These are phyloP conservation scores for Trapa bicornis DNA, from an alignment of 345 rosid species.

Conservation along the genomic window DNA sequence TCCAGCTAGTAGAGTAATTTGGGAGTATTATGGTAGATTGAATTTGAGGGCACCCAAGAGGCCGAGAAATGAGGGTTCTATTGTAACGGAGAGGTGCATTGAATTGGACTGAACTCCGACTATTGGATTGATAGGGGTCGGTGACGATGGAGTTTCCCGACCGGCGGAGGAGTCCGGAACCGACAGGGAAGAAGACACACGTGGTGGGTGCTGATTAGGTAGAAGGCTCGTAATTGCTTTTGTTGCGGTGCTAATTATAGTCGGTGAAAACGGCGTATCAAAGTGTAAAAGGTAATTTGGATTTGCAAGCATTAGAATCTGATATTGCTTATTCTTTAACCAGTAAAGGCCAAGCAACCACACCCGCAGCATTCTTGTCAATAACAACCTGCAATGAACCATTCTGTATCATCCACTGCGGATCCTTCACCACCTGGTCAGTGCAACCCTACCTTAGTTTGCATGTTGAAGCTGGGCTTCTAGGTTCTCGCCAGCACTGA, in stretches of 20 bases:
- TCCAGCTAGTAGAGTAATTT: neutral
- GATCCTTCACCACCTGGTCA: neutral
- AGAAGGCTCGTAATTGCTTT: neutral
- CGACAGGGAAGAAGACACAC: neutral
- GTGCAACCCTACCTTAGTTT: slow-evolving; percentile 15
- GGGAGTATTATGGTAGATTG: neutral
- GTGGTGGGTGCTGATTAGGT: slow-evolving; percentile 6
- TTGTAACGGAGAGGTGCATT: neutral
- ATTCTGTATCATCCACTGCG: slow-evolving; percentile 21
- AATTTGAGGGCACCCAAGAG: neutral
- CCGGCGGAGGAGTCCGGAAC: slow-evolving; percentile 7
- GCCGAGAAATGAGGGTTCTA: neutral
- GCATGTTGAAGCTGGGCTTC: slow-evolving; percentile 70
- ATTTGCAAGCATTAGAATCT: neutral
- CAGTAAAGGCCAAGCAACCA: too few species aligned
- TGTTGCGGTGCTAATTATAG: slow-evolving; percentile 3
- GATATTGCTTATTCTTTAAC: neutral
- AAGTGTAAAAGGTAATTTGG: too few species aligned
- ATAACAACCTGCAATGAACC: too few species aligned
- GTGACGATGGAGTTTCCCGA: neutral
- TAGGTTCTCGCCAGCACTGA: slow-evolving; percentile 74
- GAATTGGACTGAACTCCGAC: neutral
- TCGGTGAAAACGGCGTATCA: too few species aligned
- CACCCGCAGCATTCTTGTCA: too few species aligned
- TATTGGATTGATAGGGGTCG: neutral